Conservation (phyloP, 345 rosid genomes). For the Aurinia saxatilis region DNA sequence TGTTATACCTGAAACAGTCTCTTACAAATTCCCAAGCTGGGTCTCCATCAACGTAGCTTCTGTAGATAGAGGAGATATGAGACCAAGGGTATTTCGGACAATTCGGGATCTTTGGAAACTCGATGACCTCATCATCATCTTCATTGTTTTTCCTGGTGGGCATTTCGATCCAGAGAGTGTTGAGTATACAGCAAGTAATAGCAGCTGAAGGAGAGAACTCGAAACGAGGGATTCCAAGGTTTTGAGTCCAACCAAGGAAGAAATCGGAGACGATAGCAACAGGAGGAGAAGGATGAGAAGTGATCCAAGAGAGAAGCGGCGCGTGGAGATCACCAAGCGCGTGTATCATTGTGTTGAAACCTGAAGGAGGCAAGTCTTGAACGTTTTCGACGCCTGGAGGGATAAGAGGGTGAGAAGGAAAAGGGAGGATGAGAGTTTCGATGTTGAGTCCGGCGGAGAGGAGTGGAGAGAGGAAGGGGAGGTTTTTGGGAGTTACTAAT, state of each 20-base stretch:
- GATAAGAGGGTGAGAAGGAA: constrained; percentile 37
- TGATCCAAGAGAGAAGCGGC: constrained; percentile 45
- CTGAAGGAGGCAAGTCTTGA: constrained; percentile 28
- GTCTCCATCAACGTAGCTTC: constrained; percentile 27
- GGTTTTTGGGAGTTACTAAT: constrained; percentile 36
- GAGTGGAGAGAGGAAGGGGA: constrained; percentile 26
- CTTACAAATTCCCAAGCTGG: constrained; percentile 30
- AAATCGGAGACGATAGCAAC: constrained; percentile 48
- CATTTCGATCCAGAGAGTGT: constrained; percentile 35
- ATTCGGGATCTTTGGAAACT: constrained; percentile 34
- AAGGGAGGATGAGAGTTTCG: constrained; percentile 36
- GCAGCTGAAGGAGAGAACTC: constrained; percentile 64
- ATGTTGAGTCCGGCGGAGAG: constrained; percentile 18
- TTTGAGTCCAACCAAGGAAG: constrained; percentile 59
- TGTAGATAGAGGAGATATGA: constrained; percentile 37
- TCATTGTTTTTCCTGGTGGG: constrained; percentile 17
- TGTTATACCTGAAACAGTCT: constrained; percentile 27
- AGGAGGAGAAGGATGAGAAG: constrained; percentile 48
- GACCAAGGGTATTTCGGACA: constrained; percentile 38
- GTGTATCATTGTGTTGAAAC: constrained; percentile 19
- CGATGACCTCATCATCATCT: constrained; percentile 14
- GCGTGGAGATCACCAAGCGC: constrained; percentile 33
- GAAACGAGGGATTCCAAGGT: constrained; percentile 34
- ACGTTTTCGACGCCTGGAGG: constrained; percentile 35
- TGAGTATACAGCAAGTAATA: constrained; percentile 33